Percentiles rank a stretch among this genome's conserved stretches.
Evolutionary conservation across 257 asterid species (phyloP).

Genomic region (Salvia rosmarinus): DNA sequence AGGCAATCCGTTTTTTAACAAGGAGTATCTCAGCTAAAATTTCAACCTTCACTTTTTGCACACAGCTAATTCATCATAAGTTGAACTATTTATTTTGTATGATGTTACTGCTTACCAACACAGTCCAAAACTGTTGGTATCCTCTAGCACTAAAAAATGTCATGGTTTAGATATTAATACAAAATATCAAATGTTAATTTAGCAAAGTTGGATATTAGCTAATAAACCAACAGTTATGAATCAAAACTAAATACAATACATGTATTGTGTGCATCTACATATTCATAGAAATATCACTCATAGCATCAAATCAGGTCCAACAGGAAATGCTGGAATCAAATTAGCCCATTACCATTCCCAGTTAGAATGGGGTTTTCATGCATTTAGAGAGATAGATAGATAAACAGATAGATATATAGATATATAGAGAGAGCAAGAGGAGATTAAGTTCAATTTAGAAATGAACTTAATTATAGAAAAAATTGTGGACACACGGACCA

Average conservation of each 20-base stretch:
- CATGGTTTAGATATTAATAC: not conserved
- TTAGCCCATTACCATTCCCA: slow-evolving; percentile 2
- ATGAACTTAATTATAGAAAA: not conserved
- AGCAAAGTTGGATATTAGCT: too few relatives aligned
- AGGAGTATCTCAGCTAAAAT: slow-evolving; percentile 5
- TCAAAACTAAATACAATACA: too few relatives aligned
- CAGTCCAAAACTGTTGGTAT: not conserved
- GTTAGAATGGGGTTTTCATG: not conserved
- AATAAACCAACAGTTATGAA: too few relatives aligned
- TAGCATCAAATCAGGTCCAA: slow-evolving; percentile 11
- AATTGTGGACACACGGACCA: not conserved
- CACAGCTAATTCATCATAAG: not conserved
- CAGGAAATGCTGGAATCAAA: not conserved
- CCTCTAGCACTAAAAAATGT: not conserved
- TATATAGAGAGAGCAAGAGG: too few relatives aligned
- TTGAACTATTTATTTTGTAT: not conserved
- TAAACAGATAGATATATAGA: too few relatives aligned
- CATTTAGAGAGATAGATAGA: not conserved
- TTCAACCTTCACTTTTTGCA: slow-evolving; percentile 4
- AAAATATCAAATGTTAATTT: not conserved
- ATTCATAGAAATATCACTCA: slow-evolving; percentile 1
- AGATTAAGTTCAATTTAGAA: not conserved
- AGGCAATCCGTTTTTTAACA: not conserved
- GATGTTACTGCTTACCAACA: not conserved
- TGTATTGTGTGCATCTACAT: too few relatives aligned